Conservation (phyloP, 495 filamentous ascomycete genomes). For the Wilcoxina mikolae region DNA sequence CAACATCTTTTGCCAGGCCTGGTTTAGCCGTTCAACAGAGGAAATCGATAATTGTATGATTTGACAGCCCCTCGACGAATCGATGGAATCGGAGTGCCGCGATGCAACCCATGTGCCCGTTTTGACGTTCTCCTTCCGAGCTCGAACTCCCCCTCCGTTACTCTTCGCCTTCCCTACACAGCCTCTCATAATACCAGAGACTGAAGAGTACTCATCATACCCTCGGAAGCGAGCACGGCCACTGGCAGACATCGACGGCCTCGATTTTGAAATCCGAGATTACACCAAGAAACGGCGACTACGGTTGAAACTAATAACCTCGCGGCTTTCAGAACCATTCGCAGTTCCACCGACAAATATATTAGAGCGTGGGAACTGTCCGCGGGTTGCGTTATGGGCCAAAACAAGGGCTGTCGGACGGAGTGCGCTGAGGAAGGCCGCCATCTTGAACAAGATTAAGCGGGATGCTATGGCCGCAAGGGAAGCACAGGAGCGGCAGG, state of each 20-base stretch:
- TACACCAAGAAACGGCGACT: conserved; percentile 54
- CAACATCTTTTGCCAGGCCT: too few relatives aligned
- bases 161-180: background rate
- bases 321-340: conserved; percentile 51
- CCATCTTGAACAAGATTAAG: conserved; percentile 29
- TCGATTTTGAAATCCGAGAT: conserved; percentile 29
- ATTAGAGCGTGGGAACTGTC: conserved; percentile 41
- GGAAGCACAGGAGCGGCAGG: conserved; percentile 23
- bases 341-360: conserved; percentile 54
- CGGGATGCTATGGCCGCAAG: conserved; percentile 26
- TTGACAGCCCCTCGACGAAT: too few relatives aligned
- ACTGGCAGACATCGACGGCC: conserved; percentile 48
- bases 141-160: background rate
- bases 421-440: conserved; percentile 25
- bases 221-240: conserved; percentile 43
- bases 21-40: too few relatives aligned
- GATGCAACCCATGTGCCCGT: background rate
- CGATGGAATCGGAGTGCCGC: background rate
- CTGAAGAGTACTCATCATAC: background rate
- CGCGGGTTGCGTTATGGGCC: conserved; percentile 43
- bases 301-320: conserved; percentile 48
- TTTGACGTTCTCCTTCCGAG: background rate
- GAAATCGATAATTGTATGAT: too few relatives aligned
- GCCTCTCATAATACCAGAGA: background rate
- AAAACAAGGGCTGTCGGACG: conserved; percentile 19